Evolutionary conservation across 495 filamentous ascomycete genomes (phyloP), one percentile per base, ranked within the genome.

Genomic region (Neurospora sp.): DNA sequence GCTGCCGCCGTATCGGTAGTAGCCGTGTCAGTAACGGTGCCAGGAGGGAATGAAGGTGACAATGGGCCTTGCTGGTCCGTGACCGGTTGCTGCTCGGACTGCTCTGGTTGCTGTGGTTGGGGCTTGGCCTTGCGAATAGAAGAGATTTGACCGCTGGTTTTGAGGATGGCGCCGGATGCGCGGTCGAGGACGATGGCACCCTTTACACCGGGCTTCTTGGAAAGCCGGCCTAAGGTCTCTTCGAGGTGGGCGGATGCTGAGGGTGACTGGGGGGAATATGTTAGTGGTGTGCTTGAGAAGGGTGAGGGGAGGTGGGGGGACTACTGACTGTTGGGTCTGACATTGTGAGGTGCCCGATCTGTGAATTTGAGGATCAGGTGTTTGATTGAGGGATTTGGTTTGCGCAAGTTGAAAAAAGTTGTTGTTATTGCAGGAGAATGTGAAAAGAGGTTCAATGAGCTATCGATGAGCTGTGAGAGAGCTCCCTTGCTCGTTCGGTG

Each of bases 141-240:
- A 8, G 85, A 82, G 31, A 88, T 76, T 71, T 90, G 83, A 70
- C 90, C 89, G 70, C 84, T 87, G 5, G 86, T 88, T 76, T 88
- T 88, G 69, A 92, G 78, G 70, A 92, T 88, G 14, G 88, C 81
- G n/a, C 88, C 90, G 22, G 85, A 85, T 2, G 82, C 77, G 22
- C 88, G 86, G 73, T 90, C 88, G 9, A 92, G 77, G 44, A 89
- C 85, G 7, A 92, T 82, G 39, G 88, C 88, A 70, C 87, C 89
- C 76, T 88, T 87, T 39, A 92, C 90, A 48, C 89, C 90, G 7
- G 89, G 83, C 69, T 91, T 91, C 77, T 88, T 88, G 69, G 87
- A 86, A 5, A 92, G 84, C 11, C 90, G 85, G 41, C 85, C 84
- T 72, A 92, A 80, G 0, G 86, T 82, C 76, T 91, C 83, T 39